Evolutionary conservation across 108 stramenopile genomes (phyloP).

Genomic region (Cyclotella cryptica): DNA sequence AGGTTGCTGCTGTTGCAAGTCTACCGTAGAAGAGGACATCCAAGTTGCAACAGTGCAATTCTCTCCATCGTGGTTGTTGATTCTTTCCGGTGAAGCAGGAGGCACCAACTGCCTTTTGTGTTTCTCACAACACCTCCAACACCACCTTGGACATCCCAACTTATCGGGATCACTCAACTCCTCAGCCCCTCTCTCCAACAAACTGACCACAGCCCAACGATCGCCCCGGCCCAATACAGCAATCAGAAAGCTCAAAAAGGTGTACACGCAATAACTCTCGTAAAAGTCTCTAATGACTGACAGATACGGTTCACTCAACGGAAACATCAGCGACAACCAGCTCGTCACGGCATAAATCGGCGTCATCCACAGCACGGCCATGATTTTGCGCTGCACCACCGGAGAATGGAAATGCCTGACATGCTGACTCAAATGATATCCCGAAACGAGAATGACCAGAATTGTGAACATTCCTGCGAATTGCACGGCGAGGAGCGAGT

Average conservation of each 20-base stretch:
- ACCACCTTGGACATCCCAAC: conserved; percentile 13
- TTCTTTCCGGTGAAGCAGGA: neutral
- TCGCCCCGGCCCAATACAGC: conserved; percentile 59
- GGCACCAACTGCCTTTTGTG: neutral
- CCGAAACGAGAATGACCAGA: conserved; percentile 74
- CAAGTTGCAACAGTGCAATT: conserved; percentile 4
- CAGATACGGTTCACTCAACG: conserved; percentile 66
- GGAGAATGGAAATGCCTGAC: conserved; percentile 80
- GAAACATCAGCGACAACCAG: conserved; percentile 73
- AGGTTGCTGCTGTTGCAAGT: neutral
- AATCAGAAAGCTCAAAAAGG: conserved; percentile 58
- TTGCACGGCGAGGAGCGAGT: conserved; percentile 65
- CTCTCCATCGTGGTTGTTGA: neutral
- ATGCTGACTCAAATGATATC: conserved; percentile 86
- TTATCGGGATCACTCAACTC: conserved; percentile 49
- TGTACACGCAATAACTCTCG: conserved; percentile 66
- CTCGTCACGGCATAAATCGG: conserved; percentile 86
- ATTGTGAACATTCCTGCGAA: conserved; percentile 85
- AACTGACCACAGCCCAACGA: conserved; percentile 40
- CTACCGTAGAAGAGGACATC: neutral
- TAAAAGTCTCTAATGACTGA: conserved; percentile 83
- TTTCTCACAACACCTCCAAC: conserved; percentile 18
- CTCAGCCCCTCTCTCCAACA: conserved; percentile 37
- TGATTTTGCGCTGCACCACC: conserved; percentile 83
- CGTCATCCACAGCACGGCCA: conserved; percentile 92